Base-by-base conservation (phyloP, 1,284 basidiomycete species). In the Cryptococcus jaspeensis region DNA sequence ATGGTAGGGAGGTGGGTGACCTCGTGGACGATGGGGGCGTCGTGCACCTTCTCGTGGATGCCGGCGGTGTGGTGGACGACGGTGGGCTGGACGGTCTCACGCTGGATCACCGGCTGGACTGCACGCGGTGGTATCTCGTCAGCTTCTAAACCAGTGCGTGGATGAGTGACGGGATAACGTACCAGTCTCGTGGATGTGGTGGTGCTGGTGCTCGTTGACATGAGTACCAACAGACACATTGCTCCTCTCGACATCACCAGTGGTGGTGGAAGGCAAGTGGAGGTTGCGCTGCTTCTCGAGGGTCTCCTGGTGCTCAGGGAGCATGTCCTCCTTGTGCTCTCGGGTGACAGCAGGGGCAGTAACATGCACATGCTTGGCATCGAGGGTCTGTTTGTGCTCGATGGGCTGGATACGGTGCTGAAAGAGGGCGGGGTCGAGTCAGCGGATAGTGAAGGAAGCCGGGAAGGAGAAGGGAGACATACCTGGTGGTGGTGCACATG, bases 371-470 rank as follows among this genome's bases (percentile, higher is more conserved):
- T 77, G 74, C 65, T 77, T 57, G 38, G 69, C 71, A 37, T 64
- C 60, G 45, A 73, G 63, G 25, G 56, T 56, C 61, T 72, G 67
- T 36, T 69, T 52, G 68, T 72, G 61, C 41, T 58, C 60, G 46
- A 78, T 65, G 49, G 76, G 76, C 63, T 76, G 74, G 50, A 78
- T 64, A 55, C 74, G 74, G 72, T 76, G 74, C 66, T 74, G 18
- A 13, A 15, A n/a, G 53, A 39, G 57, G 51, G 48, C 20, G 20
- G 38, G 44, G 44, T 18, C 47, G n/a, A 39, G 56, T 59, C 48
- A 60, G 55, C 18, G 41, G 15, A 32, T 35, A 23, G 50, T 20
- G 38, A 36, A 22, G 20, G 13, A n/a, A 42, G 50, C 11, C 20
- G 51, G 43, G 8, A 23, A 20, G 13, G 43, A 15, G 39, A 1